A percentile compares a stretch with the other conserved stretches of the same genome.
phyloP scores from a whole-genome alignment of 108 stramenopile species.

The Nitzschia sp. region DNA sequence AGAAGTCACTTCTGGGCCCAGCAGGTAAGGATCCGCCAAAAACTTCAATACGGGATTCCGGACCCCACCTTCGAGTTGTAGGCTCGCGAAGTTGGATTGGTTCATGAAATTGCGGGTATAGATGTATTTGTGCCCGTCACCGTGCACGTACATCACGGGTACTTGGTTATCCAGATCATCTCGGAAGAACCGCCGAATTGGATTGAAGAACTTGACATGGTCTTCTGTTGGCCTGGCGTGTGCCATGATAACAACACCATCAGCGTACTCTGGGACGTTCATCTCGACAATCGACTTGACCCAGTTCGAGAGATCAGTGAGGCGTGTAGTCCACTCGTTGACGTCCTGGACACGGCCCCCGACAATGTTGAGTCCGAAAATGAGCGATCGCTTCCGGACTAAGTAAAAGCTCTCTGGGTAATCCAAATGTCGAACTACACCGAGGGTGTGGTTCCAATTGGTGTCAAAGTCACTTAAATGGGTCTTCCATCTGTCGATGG shows the following conservation, averaged over 20 bases:
- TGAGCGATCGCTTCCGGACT: conserved; percentile 32
- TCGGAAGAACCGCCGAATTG: conserved; percentile 15
- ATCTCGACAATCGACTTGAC: conserved; percentile 19
- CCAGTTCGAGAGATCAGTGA: conserved; percentile 22
- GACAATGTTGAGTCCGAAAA: conserved; percentile 56
- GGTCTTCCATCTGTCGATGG: conserved; percentile 30
- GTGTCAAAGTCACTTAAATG: conserved; percentile 36
- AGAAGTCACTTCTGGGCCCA: neutral
- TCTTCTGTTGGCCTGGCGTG: conserved; percentile 42
- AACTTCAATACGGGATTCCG: conserved; percentile 34
- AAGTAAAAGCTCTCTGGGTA: conserved; percentile 49
- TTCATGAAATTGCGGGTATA: conserved; percentile 15
- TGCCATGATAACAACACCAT: conserved; percentile 40
- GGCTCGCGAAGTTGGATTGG: conserved; percentile 25
- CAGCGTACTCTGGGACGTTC: conserved; percentile 13
- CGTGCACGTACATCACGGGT: conserved; percentile 48
- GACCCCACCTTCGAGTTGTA: conserved; percentile 33
- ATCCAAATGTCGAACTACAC: conserved; percentile 5
- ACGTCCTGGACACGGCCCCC: conserved; percentile 33
- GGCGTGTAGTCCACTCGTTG: conserved; percentile 38
- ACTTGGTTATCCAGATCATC: conserved; percentile 24
- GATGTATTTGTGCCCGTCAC: conserved; percentile 41
- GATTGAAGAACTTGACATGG: conserved; percentile 38
- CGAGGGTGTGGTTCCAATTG: conserved; percentile 44
- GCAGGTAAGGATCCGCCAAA: conserved; percentile 17